A percentile compares a stretch with the other conserved stretches of the same genome.
phyloP scores from a whole-genome alignment of 2,329 filamentous ascomycete genomes.

The Epichloe bromicola region DNA sequence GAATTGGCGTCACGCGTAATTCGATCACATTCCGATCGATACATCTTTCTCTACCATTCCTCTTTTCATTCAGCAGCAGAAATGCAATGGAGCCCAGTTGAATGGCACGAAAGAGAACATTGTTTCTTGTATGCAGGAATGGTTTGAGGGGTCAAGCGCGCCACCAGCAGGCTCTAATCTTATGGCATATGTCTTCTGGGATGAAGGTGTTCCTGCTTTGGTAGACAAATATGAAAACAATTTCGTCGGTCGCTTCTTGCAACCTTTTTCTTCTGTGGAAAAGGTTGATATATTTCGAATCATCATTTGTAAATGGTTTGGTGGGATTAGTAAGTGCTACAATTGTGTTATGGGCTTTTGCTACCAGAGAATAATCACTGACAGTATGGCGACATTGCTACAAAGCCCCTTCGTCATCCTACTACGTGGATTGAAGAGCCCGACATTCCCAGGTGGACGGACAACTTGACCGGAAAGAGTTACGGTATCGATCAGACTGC shows the following conservation, averaged over 20 bases:
- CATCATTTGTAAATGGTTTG: slow-evolving; percentile 4
- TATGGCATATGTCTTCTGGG: slow-evolving; percentile 4
- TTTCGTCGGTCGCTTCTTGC: background rate
- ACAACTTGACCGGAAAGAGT: background rate
- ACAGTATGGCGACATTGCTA: slow-evolving; percentile 3
- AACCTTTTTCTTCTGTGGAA: background rate
- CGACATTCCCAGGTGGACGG: slow-evolving; percentile 1
- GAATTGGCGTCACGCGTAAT: background rate
- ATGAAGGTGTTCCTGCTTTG: slow-evolving; percentile 3
- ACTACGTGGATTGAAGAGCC: background rate
- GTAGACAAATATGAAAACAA: slow-evolving; percentile 1
- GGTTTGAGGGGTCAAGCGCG: background rate
- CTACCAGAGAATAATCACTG: background rate
- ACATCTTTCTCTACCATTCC: slow-evolving; percentile 1
- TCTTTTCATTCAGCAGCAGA: slow-evolving; percentile 2
- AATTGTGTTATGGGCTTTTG: background rate
- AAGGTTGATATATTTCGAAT: slow-evolving; percentile 4
- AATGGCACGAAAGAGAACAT: slow-evolving; percentile 1
- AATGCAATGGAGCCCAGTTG: slow-evolving; percentile 2
- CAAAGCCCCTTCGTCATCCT: slow-evolving; percentile 3
- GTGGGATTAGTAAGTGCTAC: slow-evolving; percentile 1
- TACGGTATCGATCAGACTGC: background rate
- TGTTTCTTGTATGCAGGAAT: background rate
- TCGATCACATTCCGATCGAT: background rate
- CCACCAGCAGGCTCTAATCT: background rate